phyloP scores from a whole-genome alignment of 495 filamentous ascomycete genomes.

The Aspergillus nanangensis region DNA sequence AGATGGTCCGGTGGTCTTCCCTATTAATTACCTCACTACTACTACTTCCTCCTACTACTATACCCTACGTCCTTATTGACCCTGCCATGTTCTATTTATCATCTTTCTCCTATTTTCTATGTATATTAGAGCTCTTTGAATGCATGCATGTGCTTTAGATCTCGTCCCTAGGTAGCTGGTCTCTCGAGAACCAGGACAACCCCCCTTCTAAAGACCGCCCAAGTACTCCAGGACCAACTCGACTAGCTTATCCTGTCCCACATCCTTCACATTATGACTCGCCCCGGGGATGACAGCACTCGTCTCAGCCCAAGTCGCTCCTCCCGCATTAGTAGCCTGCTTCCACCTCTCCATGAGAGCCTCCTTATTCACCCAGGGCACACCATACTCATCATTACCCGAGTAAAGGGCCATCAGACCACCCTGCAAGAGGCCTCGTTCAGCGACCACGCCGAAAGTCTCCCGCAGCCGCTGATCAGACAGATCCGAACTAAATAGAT shows the following conservation, averaged over 20 bases:
- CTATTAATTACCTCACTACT: neutral
- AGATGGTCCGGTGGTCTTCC: slow-evolving; percentile 5
- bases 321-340: slow-evolving; percentile 51
- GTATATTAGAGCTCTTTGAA: slow-evolving; percentile 3
- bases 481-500: slow-evolving; percentile 83
- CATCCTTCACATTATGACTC: slow-evolving; percentile 54
- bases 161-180: too few species aligned
- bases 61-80: slow-evolving; percentile 14
- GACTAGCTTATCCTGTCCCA: slow-evolving; percentile 47
- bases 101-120: neutral
- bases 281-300: slow-evolving; percentile 58
- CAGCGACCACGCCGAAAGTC: slow-evolving; percentile 62
- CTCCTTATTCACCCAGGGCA: slow-evolving; percentile 57
- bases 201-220: slow-evolving; percentile 28
- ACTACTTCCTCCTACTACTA: neutral
- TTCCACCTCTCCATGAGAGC: slow-evolving; percentile 61
- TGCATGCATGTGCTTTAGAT: too few species aligned
- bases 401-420: slow-evolving; percentile 56
- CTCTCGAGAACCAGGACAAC: neutral
- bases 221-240: slow-evolving; percentile 55
- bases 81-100: slow-evolving; percentile 6
- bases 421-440: slow-evolving; percentile 48
- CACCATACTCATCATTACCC: slow-evolving; percentile 68
- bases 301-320: slow-evolving; percentile 43
- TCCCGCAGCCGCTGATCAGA: slow-evolving; percentile 48